Evolutionary conservation across 768 basidiomycete genomes (phyloP).

Genomic region (Rhizopogon roseolus): DNA sequence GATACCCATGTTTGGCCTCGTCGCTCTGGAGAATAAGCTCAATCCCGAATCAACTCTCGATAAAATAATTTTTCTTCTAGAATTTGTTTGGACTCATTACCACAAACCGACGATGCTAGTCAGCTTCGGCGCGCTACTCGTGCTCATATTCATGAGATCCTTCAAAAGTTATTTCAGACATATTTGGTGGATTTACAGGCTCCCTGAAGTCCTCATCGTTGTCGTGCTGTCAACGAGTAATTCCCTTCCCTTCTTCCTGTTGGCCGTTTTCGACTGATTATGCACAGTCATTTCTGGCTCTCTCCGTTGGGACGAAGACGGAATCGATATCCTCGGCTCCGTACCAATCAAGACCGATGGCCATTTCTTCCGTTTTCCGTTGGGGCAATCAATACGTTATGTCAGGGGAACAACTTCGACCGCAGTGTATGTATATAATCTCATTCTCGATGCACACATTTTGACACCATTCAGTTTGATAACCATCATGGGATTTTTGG

Average conservation of each 20-base stretch:
- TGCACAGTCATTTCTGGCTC: slow-evolving; percentile 59
- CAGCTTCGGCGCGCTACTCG: slow-evolving; percentile 63
- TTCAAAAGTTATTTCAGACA: slow-evolving; percentile 56
- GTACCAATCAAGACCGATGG: slow-evolving; percentile 60
- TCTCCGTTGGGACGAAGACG: slow-evolving; percentile 70
- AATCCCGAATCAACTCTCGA: slow-evolving; percentile 69
- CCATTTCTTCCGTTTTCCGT: slow-evolving; percentile 71
- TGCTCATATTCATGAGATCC: slow-evolving; percentile 58
- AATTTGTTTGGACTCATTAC: slow-evolving; percentile 48
- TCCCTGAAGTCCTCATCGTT: slow-evolving; percentile 89
- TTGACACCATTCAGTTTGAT: slow-evolving; percentile 47
- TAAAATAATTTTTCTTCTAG: slow-evolving; percentile 72
- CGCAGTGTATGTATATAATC: slow-evolving; percentile 49
- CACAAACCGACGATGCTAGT: slow-evolving; percentile 70
- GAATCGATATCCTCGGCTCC: slow-evolving; percentile 79
- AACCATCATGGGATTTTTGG: slow-evolving; percentile 85
- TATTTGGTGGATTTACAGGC: slow-evolving; percentile 66
- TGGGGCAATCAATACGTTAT: slow-evolving; percentile 56
- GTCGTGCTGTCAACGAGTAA: slow-evolving; percentile 80
- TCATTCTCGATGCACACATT: neutral
- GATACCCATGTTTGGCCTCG: slow-evolving; percentile 86
- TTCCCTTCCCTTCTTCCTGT: slow-evolving; percentile 16
- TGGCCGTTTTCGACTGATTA: neutral
- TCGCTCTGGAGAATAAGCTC: slow-evolving; percentile 42
- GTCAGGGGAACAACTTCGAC: slow-evolving; percentile 80